Base-by-base conservation (phyloP, 2,329 filamentous ascomycete genomes). In the Cercospora sp. region DNA sequence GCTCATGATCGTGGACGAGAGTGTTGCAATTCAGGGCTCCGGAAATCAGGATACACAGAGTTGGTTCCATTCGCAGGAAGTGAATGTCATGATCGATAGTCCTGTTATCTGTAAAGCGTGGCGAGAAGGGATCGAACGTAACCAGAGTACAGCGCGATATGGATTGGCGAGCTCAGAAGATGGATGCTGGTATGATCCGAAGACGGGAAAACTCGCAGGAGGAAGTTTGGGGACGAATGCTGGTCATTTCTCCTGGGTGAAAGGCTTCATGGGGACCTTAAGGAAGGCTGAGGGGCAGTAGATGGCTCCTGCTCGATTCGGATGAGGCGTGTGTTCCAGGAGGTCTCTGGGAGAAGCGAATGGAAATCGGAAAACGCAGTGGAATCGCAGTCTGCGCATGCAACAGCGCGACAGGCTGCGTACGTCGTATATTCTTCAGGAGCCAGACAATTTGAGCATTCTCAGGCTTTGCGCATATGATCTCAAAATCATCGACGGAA, bases 41-140 rank as follows among this genome's bases (percentile, higher is more conserved):
- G 91, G 91, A 0, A 94, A 94, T 74, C 89, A 93, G 77, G 91
- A 94, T 73, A 93, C 91, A 1, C 91, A 94, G 78, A 88, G 85
- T 21, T 94, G 90, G 88, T 93, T 85, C 72, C 91, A 94, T 75
- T 89, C 86, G 65, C 90, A 93, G 77, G 91, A 94, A 77, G 85
- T 91, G 65, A 94, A 94, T 72, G 79, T 94, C 26, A 87, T 94
- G 85, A 80, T 93, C 5, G 91, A 94, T 70, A 89, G 86, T 21
- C 73, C 78, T 0, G 77, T 82, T 1, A 81, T 93, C 0, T 93
- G 91, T 72, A 76, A 64, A 45, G 72, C 73, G 10, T 76, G 74
- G 74, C 70, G 65, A 6, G 70, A 72, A 10, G 70, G 67, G 2
- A 67, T 72, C 45, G 67, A 32, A 82, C 82, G 37, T 26, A 91